These are phyloP conservation scores for Botryobasidium botryosum DNA, from an alignment of 768 basidiomycete species.

Conservation along the genomic window DNA sequence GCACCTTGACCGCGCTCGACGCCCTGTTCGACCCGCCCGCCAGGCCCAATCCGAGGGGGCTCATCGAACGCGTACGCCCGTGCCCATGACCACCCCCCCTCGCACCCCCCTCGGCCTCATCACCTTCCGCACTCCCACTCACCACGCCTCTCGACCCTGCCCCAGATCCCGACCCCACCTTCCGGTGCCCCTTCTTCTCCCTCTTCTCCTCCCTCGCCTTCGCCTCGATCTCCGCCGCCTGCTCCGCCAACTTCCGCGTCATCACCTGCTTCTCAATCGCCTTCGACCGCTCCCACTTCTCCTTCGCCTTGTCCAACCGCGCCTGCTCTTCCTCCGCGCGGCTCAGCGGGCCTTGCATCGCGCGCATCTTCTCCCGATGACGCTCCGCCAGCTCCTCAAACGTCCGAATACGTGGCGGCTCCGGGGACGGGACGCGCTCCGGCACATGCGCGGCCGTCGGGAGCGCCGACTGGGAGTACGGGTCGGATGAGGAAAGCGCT, in stretches of 20 bases:
- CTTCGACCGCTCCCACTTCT: slow-evolving; percentile 70
- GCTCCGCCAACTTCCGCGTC: slow-evolving; percentile 53
- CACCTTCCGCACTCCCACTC: background rate
- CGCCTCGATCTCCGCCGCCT: background rate
- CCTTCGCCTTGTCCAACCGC: slow-evolving; percentile 53
- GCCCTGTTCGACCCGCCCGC: background rate
- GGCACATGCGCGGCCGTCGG: no score
- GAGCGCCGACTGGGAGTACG: no score
- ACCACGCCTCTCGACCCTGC: background rate
- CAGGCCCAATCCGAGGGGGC: background rate
- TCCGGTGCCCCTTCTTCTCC: background rate
- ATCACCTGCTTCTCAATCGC: slow-evolving; percentile 59
- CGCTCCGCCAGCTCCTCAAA: slow-evolving; percentile 79
- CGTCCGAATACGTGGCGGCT: slow-evolving; percentile 41
- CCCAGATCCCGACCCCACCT: background rate
- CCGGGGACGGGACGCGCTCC: no score
- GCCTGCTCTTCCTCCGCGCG: slow-evolving; percentile 62
- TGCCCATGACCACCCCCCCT: background rate
- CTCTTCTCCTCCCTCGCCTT: slow-evolving; percentile 1
- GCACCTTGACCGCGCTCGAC: background rate
- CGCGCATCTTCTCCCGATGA: slow-evolving; percentile 68
- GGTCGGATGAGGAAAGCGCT: no score
- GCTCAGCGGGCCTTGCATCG: slow-evolving; percentile 73
- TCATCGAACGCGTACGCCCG: background rate
- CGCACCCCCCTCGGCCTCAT: background rate